Evolutionary conservation across 805 yeast genomes (phyloP).

Genomic region (Teunomyces funiuensis): DNA sequence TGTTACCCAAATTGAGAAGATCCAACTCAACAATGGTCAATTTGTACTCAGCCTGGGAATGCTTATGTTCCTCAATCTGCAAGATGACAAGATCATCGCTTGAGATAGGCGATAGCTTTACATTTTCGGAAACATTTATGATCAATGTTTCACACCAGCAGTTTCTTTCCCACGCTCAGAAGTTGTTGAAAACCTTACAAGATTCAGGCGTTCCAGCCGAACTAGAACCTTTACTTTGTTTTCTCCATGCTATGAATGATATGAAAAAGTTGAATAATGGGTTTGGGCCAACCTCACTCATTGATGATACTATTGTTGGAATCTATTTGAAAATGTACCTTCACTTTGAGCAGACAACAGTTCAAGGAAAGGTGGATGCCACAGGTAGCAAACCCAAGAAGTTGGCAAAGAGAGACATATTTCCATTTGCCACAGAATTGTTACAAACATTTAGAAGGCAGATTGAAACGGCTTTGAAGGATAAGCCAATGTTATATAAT

Average conservation of each 20-base stretch:
- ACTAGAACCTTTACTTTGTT: conserved; percentile 40
- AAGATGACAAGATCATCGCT: conserved; percentile 47
- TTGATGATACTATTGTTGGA: conserved; percentile 71
- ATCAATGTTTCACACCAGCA: conserved; percentile 43
- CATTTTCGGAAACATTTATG: conserved; percentile 53
- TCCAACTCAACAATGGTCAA: conserved; percentile 75
- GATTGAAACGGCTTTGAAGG: conserved; percentile 31
- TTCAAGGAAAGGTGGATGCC: conserved; percentile 16
- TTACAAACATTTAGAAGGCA: conserved; percentile 27
- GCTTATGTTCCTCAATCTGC: conserved; percentile 52
- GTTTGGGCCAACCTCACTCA: conserved; percentile 70
- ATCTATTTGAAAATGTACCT: conserved; percentile 53
- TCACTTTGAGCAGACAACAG: conserved; percentile 9
- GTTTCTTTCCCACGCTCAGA: conserved; percentile 41
- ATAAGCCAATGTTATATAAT: conserved; percentile 32
- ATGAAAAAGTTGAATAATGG: conserved; percentile 75
- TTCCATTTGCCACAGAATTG: conserved; percentile 39
- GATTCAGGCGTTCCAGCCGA: conserved; percentile 34
- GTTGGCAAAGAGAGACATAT: conserved; percentile 42
- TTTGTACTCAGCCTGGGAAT: conserved; percentile 66
- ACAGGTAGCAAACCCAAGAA: conserved; percentile 32
- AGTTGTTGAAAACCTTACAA: conserved; percentile 24
- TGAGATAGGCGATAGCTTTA: conserved; percentile 35
- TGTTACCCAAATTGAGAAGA: conserved; percentile 74
- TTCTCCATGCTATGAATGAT: conserved; percentile 54